Conservation (phyloP, 768 basidiomycete species). For the Kwoniella botswanensis region DNA sequence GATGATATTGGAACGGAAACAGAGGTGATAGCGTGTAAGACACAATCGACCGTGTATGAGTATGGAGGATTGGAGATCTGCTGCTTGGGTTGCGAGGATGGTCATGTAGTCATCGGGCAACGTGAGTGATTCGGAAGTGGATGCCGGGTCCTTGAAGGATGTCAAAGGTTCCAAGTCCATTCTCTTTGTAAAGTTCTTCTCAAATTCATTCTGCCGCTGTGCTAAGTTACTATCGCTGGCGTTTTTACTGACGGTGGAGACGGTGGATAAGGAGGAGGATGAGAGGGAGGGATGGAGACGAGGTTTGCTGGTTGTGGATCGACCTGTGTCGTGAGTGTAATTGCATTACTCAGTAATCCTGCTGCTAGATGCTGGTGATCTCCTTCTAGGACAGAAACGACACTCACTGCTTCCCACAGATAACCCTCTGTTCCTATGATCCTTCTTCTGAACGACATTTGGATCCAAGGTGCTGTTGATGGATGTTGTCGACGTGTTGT, state of each 20-base stretch:
- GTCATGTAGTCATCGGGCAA: slow-evolving; percentile 31
- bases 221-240: slow-evolving; percentile 13
- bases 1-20: slow-evolving; percentile 43
- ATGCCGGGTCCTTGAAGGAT: not conserved
- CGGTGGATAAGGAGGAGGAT: not conserved
- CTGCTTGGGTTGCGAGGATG: slow-evolving; percentile 37
- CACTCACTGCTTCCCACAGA: slow-evolving; percentile 10
- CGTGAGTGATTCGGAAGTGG: not conserved
- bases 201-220: slow-evolving; percentile 11
- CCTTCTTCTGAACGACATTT: not conserved
- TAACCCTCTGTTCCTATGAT: not conserved
- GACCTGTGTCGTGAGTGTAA: too few species aligned
- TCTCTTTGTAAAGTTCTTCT: slow-evolving; percentile 13
- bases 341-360: too few species aligned
- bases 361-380: too few species aligned
- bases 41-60: slow-evolving; percentile 40
- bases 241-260: slow-evolving; percentile 7
- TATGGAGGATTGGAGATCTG: slow-evolving; percentile 34
- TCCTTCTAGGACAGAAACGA: too few species aligned
- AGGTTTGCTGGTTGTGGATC: slow-evolving; percentile 1
- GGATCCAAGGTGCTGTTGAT: not conserved
- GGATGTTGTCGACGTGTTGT: not conserved
- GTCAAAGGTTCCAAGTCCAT: slow-evolving; percentile 9
- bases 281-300: not conserved
- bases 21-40: slow-evolving; percentile 37